Evolutionary conservation across 805 yeast species (phyloP), one percentile per base, ranked within the genome.

Genomic region (Brettanomyces custersianus): DNA sequence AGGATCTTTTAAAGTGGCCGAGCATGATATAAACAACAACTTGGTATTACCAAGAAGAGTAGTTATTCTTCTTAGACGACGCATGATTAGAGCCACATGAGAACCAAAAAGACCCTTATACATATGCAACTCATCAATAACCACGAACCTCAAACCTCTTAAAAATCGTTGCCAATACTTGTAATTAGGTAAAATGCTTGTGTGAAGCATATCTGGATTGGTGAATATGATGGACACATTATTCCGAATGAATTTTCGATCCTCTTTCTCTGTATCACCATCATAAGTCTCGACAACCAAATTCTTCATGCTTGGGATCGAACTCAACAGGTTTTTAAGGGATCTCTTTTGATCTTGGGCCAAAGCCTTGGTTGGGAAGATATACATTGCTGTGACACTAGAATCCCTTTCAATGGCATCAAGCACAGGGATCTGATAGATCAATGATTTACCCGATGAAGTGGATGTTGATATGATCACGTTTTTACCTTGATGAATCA

Each of bases 341-440:
- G 94, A 77, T 43, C 95, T 65, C 48, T 80, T 80, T 57, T 92
- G 99, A 63, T 92, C 98, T 52, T 92, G 98, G 0, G 99, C 97
- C 35, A 92, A 64, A 0, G 99, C 98, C 52, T 92, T 92, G 0
- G 99, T 92, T 2, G 99, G 99, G 48, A 92, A 92, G 10, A 92
- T 77, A 48, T 82, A 87, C 65, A 94, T 65, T 8, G 95, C 82
- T 0, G 94, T 83, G 4, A 71, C 47, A 22, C 60, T 61, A 9
- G 61, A 60, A 29, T 53, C 65, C 8, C 52, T 47, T 30, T 71
- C 65, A 35, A 68, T 58, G 34, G 60, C 66, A 34, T 67, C 63
- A 8, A 88, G 53, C 3, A 90, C 83, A 0, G 97, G 95, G 2
- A 87, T 58, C 55, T 92, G 98, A 50, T 88, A 92, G 20, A 92